Evolutionary conservation across 1,139 yeast genomes (phyloP).

Genomic region (Schwanniomyces etchellsii): DNA sequence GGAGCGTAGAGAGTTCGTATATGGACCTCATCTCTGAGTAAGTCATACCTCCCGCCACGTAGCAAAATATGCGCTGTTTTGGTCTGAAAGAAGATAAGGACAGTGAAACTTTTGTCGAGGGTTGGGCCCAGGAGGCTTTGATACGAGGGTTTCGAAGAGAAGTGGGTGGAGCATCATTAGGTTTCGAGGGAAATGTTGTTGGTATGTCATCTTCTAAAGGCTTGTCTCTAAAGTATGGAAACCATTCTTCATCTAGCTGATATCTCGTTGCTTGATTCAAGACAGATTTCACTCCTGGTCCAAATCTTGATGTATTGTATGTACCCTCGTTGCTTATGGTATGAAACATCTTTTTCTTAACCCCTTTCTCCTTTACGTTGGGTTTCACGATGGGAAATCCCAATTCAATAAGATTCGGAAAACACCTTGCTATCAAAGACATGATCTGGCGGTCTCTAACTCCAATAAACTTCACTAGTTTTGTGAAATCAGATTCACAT

Average conservation of each 20-base stretch:
- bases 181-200: conserved; percentile 21
- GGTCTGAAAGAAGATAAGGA: conserved; percentile 24
- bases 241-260: conserved; percentile 49
- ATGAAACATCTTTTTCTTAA: conserved; percentile 48
- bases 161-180: conserved; percentile 11
- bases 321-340: conserved; percentile 62
- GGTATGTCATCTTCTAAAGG: conserved; percentile 58
- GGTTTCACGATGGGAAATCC: conserved; percentile 65
- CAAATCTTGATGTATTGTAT: conserved; percentile 71
- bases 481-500: conserved; percentile 64
- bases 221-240: conserved; percentile 75
- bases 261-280: conserved; percentile 44
- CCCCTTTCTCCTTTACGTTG: conserved; percentile 31
- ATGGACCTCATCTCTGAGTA: conserved; percentile 75
- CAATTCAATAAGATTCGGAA: conserved; percentile 58
- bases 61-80: conserved; percentile 70
- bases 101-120: conserved; percentile 27
- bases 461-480: conserved; percentile 66
- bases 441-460: conserved; percentile 52
- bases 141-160: conserved; percentile 69
- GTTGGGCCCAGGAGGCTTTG: conserved; percentile 77
- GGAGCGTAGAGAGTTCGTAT: conserved; percentile 59
- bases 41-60: conserved; percentile 87
- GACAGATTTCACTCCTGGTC: conserved; percentile 62
- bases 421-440: conserved; percentile 41